A percentile compares a stretch with the other conserved stretches of the same genome.
phyloP scores from a whole-genome alignment of 257 asterid species.

The Penstemon newberryi region DNA sequence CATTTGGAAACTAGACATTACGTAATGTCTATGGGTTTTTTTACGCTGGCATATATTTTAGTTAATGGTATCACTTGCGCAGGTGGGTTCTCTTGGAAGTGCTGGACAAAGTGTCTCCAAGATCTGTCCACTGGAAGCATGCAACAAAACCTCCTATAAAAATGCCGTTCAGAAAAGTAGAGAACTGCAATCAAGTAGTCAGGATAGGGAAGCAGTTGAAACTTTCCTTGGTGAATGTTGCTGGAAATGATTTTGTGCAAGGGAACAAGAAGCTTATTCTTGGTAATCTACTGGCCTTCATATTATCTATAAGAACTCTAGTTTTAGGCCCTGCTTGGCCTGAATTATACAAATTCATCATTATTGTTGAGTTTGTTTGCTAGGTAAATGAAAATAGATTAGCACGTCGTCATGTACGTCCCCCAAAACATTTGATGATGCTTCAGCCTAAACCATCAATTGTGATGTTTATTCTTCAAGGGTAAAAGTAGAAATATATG shows the following conservation, averaged over 20 bases:
- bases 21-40: slow-evolving; percentile 9
- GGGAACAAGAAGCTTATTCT: slow-evolving; percentile 96
- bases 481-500: background rate
- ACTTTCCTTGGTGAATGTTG: slow-evolving; percentile 91
- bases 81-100: slow-evolving; percentile 94
- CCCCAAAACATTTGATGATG: background rate
- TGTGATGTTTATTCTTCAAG: too few species aligned
- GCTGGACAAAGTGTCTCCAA: slow-evolving; percentile 78
- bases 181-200: slow-evolving; percentile 94
- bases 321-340: slow-evolving; percentile 8
- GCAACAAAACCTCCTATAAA: slow-evolving; percentile 96
- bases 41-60: background rate
- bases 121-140: slow-evolving; percentile 86
- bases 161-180: slow-evolving; percentile 94
- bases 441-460: slow-evolving; percentile 2
- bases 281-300: slow-evolving; percentile 51
- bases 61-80: slow-evolving; percentile 26
- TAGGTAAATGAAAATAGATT: slow-evolving; percentile 4
- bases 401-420: background rate
- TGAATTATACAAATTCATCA: slow-evolving; percentile 9
- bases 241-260: slow-evolving; percentile 94
- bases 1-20: background rate
- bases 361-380: background rate
- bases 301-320: slow-evolving; percentile 1
- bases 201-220: slow-evolving; percentile 77